A percentile compares a stretch with the other conserved stretches of the same genome.
These are phyloP conservation scores for Wickerhamomyces alni DNA, from an alignment of 805 yeast species.

Conservation along the genomic window DNA sequence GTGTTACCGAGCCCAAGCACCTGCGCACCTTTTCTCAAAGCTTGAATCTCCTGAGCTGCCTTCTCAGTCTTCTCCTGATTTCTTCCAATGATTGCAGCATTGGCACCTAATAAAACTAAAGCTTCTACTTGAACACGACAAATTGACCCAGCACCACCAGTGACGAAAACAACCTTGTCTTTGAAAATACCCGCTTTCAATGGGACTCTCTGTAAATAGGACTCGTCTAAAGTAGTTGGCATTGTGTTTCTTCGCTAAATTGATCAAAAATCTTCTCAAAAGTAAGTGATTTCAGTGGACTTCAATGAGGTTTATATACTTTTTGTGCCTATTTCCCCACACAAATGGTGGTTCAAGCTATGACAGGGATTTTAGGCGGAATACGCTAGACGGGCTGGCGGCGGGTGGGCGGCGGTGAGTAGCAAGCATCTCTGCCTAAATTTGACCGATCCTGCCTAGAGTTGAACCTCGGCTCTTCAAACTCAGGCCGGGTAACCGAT, in stretches of 20 bases:
- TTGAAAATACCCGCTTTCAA: slow-evolving; percentile 63
- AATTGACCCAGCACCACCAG: slow-evolving; percentile 97
- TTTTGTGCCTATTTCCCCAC: background rate
- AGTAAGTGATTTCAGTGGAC: too few relatives aligned
- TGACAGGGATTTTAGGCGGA: too few relatives aligned
- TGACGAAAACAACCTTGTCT: slow-evolving; percentile 83
- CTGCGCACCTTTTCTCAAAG: slow-evolving; percentile 50
- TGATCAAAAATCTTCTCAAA: too few relatives aligned
- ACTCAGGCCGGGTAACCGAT: background rate
- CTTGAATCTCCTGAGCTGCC: slow-evolving; percentile 63
- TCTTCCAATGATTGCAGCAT: slow-evolving; percentile 83
- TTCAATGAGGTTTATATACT: background rate
- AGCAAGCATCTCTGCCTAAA: too few relatives aligned
- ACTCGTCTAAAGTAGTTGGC: slow-evolving; percentile 13
- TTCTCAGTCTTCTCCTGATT: slow-evolving; percentile 55
- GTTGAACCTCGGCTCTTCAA: background rate
- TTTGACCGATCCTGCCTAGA: too few relatives aligned
- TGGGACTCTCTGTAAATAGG: slow-evolving; percentile 24
- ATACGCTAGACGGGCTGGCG: too few relatives aligned
- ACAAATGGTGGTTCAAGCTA: background rate
- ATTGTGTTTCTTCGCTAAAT: too few relatives aligned
- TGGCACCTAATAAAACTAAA: slow-evolving; percentile 73
- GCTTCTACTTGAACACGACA: slow-evolving; percentile 90
- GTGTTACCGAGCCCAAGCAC: slow-evolving; percentile 68
- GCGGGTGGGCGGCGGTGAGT: too few relatives aligned